Conservation (phyloP, 148 eudicot species). For the Pouteria glomerata region DNA sequence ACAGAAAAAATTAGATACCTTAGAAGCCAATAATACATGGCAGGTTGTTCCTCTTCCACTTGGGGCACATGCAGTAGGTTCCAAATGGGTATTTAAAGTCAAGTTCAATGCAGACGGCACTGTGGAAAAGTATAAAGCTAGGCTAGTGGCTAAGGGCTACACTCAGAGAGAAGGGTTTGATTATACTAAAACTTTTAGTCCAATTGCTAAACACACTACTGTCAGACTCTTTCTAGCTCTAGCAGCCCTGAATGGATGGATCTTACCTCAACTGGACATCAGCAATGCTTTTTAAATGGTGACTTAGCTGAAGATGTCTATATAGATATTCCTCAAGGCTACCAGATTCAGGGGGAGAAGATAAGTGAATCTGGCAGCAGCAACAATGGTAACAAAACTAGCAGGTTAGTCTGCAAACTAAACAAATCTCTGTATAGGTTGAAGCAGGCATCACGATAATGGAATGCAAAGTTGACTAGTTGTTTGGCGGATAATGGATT, state of each 20-base stretch:
- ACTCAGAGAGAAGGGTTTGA: not conserved
- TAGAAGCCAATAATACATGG: not conserved
- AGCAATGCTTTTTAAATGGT: not conserved
- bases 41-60: not conserved
- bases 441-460: not conserved
- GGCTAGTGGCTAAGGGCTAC: not conserved
- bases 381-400: too few species aligned
- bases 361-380: too few species aligned
- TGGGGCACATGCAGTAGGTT: not conserved
- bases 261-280: not conserved
- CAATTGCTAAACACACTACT: not conserved
- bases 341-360: not conserved
- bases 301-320: not conserved
- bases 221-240: not conserved
- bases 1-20: not conserved
- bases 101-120: not conserved
- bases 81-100: not conserved
- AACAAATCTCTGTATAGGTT: not conserved
- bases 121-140: too few species aligned
- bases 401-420: not conserved
- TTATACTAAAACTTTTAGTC: not conserved
- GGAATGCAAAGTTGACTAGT: not conserved
- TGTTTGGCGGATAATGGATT: not conserved
- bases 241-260: not conserved
- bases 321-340: not conserved